Percentiles rank a stretch among this genome's conserved stretches.
Conservation (phyloP, 305 asterid species). For the Solanum hybrid region DNA sequence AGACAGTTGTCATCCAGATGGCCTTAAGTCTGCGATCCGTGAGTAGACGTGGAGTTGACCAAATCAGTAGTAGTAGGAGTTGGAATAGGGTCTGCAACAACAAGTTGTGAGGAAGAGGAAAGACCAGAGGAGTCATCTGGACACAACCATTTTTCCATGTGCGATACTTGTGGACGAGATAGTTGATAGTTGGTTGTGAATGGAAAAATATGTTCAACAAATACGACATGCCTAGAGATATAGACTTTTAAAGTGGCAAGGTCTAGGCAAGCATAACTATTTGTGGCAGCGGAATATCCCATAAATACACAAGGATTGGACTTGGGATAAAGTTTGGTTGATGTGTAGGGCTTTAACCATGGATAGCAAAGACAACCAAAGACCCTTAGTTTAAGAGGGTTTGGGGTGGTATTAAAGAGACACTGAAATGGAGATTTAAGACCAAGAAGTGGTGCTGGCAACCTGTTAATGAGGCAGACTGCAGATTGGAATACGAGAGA, state of each 20-base stretch:
- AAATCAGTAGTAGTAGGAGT: neutral
- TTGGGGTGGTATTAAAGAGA: neutral
- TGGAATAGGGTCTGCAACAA: neutral
- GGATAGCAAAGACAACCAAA: neutral
- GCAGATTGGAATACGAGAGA: neutral
- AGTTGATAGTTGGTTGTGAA: neutral
- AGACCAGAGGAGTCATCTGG: neutral
- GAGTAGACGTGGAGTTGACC: neutral
- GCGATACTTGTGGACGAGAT: neutral
- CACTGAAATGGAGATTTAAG: neutral
- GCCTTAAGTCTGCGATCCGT: neutral
- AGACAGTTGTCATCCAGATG: neutral
- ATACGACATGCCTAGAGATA: conserved; percentile 7
- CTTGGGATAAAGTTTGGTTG: neutral
- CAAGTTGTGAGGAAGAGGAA: neutral
- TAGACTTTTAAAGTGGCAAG: neutral
- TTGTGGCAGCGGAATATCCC: neutral
- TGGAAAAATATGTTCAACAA: neutral
- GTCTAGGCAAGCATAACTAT: neutral
- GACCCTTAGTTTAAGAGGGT: neutral
- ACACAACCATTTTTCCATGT: neutral
- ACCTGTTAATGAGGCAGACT: neutral
- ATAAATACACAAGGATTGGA: neutral
- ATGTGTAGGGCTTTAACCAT: neutral
- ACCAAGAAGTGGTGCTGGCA: neutral